These are phyloP conservation scores for Decorospora gaudefroyi DNA, from an alignment of 2,329 filamentous ascomycete species.

Conservation along the genomic window DNA sequence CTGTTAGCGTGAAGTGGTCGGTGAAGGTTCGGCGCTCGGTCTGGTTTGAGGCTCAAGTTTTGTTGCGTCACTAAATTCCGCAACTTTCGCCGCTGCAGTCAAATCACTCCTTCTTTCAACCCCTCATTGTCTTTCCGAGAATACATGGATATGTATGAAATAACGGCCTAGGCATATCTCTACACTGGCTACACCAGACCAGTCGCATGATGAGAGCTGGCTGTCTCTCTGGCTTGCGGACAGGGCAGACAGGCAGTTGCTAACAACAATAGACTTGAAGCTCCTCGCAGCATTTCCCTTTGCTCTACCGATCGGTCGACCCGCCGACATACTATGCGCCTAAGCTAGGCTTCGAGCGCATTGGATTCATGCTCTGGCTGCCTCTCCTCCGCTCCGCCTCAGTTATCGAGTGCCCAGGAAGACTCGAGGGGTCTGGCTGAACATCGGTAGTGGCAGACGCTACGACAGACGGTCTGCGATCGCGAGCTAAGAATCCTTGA, in stretches of 20 bases:
- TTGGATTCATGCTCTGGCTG: too few species aligned
- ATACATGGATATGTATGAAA: too few species aligned
- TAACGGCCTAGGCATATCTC: too few species aligned
- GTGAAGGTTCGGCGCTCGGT: slow-evolving; percentile 1
- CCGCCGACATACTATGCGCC: background rate
- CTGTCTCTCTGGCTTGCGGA: background rate
- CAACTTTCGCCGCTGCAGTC: too few species aligned
- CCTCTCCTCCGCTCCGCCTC: too few species aligned
- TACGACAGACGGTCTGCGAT: too few species aligned
- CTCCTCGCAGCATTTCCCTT: background rate
- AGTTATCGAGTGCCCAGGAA: too few species aligned
- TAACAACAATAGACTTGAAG: background rate
- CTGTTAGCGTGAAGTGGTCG: background rate
- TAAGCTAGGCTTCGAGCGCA: background rate
- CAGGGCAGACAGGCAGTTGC: background rate
- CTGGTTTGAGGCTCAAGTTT: background rate
- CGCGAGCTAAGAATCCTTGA: too few species aligned
- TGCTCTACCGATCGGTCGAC: background rate
- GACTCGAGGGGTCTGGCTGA: too few species aligned
- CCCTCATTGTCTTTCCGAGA: too few species aligned
- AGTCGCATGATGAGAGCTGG: background rate
- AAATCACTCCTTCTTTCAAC: too few species aligned
- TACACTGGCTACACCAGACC: background rate
- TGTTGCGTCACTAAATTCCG: background rate
- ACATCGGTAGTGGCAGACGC: too few species aligned